A percentile compares a stretch with the other conserved stretches of the same genome.
Conservation (phyloP, 495 filamentous ascomycete genomes). For the Letharia columbiana region DNA sequence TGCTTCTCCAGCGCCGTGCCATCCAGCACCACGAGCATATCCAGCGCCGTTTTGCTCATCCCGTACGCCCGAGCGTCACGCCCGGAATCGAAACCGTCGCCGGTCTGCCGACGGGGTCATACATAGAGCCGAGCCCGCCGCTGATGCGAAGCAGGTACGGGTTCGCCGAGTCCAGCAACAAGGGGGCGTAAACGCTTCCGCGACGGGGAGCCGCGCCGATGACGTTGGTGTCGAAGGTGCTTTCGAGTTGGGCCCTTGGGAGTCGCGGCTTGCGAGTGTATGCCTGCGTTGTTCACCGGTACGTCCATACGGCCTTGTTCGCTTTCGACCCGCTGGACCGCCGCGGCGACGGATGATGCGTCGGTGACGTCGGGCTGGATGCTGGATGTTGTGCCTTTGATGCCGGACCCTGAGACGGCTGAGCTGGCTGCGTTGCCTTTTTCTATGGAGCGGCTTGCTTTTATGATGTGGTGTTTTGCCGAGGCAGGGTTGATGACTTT, state of each 20-base stretch:
- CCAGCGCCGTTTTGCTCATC: slow-evolving; percentile 27
- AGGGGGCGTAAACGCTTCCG: slow-evolving; percentile 27
- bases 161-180: slow-evolving; percentile 24
- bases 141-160: slow-evolving; percentile 29
- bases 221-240: slow-evolving; percentile 31
- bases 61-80: slow-evolving; percentile 18
- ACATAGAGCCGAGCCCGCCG: slow-evolving; percentile 25
- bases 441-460: slow-evolving; percentile 6
- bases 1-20: slow-evolving; percentile 8
- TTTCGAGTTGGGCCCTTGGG: slow-evolving; percentile 17
- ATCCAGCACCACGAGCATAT: slow-evolving; percentile 26
- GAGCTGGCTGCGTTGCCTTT: slow-evolving; percentile 10
- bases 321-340: slow-evolving; percentile 23
- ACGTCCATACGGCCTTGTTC: slow-evolving; percentile 31
- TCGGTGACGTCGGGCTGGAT: slow-evolving; percentile 32
- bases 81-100: neutral
- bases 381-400: slow-evolving; percentile 13
- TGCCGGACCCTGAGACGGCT: neutral
- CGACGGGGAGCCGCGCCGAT: slow-evolving; percentile 28
- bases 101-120: neutral
- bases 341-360: slow-evolving; percentile 25
- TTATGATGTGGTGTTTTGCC: slow-evolving; percentile 10
- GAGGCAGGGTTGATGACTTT: slow-evolving; percentile 15
- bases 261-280: neutral
- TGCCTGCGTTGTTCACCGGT: slow-evolving; percentile 31